A percentile compares a stretch with the other conserved stretches of the same genome.
These are phyloP conservation scores for Globisporangium paddicum DNA, from an alignment of 352 stramenopile genomes.

Conservation along the genomic window DNA sequence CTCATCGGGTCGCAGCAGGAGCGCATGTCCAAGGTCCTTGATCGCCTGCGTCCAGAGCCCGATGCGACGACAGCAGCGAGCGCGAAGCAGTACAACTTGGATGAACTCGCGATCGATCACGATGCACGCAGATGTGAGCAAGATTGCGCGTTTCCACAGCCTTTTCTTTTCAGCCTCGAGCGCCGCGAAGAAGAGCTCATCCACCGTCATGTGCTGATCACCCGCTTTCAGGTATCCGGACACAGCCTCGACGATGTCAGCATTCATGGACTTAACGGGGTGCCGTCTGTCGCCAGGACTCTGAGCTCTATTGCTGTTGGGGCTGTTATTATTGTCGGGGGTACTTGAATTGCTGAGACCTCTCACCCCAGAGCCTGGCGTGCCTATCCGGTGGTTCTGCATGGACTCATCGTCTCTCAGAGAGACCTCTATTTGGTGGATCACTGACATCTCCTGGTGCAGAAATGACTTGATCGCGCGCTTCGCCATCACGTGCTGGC, in stretches of 20 bases:
- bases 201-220: constrained; percentile 53
- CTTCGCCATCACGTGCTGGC: constrained; percentile 70
- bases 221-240: constrained; percentile 44
- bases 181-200: constrained; percentile 57
- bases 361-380: neutral
- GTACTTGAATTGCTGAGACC: neutral
- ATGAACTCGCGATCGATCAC: constrained; percentile 63
- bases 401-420: constrained; percentile 43
- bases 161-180: constrained; percentile 49
- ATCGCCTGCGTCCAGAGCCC: constrained; percentile 71
- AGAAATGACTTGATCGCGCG: constrained; percentile 59
- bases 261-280: constrained; percentile 42
- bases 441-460: constrained; percentile 54
- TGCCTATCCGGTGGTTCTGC: constrained; percentile 23
- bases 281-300: constrained; percentile 2
- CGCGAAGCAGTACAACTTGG: constrained; percentile 49
- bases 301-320: neutral
- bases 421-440: constrained; percentile 43
- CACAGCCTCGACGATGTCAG: constrained; percentile 41
- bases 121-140: constrained; percentile 66
- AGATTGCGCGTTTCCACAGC: constrained; percentile 64
- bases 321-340: constrained; percentile 2
- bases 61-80: constrained; percentile 60
- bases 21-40: constrained; percentile 53
- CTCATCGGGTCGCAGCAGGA: constrained; percentile 46